Percentiles rank a stretch among this genome's conserved stretches.
Conservation (phyloP, 192 early-diverging fungal species). For the Backusella liffmaniae region DNA sequence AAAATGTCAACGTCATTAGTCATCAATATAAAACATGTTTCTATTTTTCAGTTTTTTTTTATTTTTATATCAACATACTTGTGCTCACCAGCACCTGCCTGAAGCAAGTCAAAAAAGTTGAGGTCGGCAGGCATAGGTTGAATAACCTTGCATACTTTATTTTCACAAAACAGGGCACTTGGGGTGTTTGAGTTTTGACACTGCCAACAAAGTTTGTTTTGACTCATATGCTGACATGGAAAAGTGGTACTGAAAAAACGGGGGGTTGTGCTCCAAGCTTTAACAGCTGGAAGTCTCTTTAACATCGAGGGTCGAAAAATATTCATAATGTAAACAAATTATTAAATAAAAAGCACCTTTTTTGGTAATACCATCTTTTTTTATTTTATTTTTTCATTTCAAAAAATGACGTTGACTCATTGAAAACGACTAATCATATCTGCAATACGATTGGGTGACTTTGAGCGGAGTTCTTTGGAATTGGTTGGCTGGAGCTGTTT, state of each 20-base stretch:
- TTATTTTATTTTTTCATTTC: not conserved
- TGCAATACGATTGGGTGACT: conserved; percentile 14
- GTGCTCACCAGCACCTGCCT: conserved; percentile 26
- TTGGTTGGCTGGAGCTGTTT: not conserved
- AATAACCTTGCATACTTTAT: conserved; percentile 55
- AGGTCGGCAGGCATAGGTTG: conserved; percentile 48
- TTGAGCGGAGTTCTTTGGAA: conserved; percentile 16
- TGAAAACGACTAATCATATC: conserved; percentile 18
- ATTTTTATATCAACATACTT: conserved; percentile 23
- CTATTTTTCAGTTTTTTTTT: not conserved
- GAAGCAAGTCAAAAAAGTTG: conserved; percentile 63
- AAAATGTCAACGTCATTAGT: not conserved
- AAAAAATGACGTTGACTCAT: not conserved
- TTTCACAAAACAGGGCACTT: conserved; percentile 55
- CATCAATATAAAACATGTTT: not conserved
- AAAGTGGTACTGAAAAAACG: not conserved
- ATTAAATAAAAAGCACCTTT: conserved; percentile 5
- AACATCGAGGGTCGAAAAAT: not conserved
- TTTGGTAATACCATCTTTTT: not conserved
- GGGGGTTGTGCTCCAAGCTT: not conserved
- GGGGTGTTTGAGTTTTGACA: conserved; percentile 48
- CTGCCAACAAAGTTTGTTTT: conserved; percentile 58
- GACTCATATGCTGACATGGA: not conserved
- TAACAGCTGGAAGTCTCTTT: not conserved
- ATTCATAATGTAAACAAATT: not conserved